Evolutionary conservation across 2,329 filamentous ascomycete genomes (phyloP), one percentile per base, ranked within the genome.

Genomic region (Pseudogymnoascus sp.): DNA sequence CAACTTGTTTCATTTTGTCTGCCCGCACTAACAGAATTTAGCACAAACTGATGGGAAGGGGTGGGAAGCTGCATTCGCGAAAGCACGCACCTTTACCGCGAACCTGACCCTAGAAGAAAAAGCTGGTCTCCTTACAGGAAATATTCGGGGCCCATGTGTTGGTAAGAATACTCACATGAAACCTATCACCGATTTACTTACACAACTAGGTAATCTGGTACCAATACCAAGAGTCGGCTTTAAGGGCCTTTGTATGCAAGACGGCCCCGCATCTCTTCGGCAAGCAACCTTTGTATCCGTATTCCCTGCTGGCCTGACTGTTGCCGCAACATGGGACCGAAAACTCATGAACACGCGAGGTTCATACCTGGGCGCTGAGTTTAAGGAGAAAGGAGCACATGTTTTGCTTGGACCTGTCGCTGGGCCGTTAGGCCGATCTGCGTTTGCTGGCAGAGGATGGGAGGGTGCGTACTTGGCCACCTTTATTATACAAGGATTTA

Each of bases 301-400:
- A 4, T 90, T 90, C 72, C 81, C 86, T 2, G 83, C 86, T n/a
- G 87, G 86, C 60, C 78, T 88, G 62, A 86, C 85, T 57, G 80
- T 86, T 47, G 88, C 85, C 33, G 84, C 86, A 5, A 87, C 88
- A 11, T 91, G 86, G 81, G 84, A 89, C 71, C 82, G 83, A 62
- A 78, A 63, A 28, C 78, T 89, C 41, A 82, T 87, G 71, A 75
- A 76, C 62, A 73, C 76, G 30, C 74, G 80, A 60, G 80, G 78
- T 18, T 70, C 74, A 61, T 72, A 76, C 60, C 76, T 82, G 74
- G 80, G 78, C 11, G 67, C 70, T 8, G 90, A 95, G 71, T 84
- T 88, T 68, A 84, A 82, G 62, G 86, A 75, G 65, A 95, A 94
- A 75, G 90, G 90, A 64, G 80, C 90, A 38, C 88, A 94, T 69